A percentile compares a stretch with the other conserved stretches of the same genome.
These are phyloP conservation scores for Iris pallida DNA, from an alignment of 116 monocot species.

Conservation along the genomic window DNA sequence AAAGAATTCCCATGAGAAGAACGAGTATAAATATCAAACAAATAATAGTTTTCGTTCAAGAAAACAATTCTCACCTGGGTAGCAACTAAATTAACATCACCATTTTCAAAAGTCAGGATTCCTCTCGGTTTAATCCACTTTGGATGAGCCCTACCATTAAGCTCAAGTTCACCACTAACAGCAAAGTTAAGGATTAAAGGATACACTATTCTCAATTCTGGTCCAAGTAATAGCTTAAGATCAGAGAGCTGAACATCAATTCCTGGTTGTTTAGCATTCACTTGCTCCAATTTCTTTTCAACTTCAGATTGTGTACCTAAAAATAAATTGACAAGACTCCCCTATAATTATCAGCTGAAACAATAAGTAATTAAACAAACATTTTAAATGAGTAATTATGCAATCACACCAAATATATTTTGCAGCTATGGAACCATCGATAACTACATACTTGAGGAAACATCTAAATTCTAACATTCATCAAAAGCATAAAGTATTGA, in stretches of 20 bases:
- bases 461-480: no score
- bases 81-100: slow-evolving; percentile 93
- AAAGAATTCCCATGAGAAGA: neutral
- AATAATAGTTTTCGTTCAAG: neutral
- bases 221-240: slow-evolving; percentile 78
- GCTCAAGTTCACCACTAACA: slow-evolving; percentile 93
- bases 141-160: slow-evolving; percentile 81
- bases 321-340: no score
- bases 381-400: no score
- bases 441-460: no score
- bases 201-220: slow-evolving; percentile 90
- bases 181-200: slow-evolving; percentile 95
- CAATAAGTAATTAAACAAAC: no score
- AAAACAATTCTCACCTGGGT: slow-evolving; percentile 61
- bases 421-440: no score
- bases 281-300: slow-evolving; percentile 51
- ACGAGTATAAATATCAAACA: neutral
- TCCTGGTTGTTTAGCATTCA: slow-evolving; percentile 34
- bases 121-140: slow-evolving; percentile 85
- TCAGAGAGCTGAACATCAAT: slow-evolving; percentile 76
- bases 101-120: slow-evolving; percentile 90
- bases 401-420: no score
- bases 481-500: no score
- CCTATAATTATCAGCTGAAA: no score
- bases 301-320: slow-evolving; percentile 49